Conservation (phyloP, 352 stramenopile genomes). For the Phytophthora niederhauseri region DNA sequence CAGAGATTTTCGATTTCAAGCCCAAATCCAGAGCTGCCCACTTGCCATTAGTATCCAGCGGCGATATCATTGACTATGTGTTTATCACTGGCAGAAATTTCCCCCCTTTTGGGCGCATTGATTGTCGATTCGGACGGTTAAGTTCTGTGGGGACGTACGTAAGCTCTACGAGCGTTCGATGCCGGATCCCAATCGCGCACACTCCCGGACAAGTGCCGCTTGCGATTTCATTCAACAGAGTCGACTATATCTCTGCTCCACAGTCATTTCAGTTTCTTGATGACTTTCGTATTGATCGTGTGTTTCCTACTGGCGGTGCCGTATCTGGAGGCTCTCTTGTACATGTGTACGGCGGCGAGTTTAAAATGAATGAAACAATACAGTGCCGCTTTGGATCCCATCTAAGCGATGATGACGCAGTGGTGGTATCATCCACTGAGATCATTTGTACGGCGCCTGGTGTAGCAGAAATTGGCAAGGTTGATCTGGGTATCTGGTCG, state of each 20-base stretch:
- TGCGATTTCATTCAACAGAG: conserved; percentile 69
- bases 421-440: conserved; percentile 46
- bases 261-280: conserved; percentile 47
- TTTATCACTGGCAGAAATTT: conserved; percentile 56
- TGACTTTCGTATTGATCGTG: conserved; percentile 33
- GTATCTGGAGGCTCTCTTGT: conserved; percentile 67
- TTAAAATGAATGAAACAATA: conserved; percentile 48
- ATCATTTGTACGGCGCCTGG: conserved; percentile 51
- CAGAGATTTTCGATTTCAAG: conserved; percentile 40
- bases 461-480: conserved; percentile 13
- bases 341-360: conserved; percentile 58
- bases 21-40: conserved; percentile 29
- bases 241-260: conserved; percentile 50
- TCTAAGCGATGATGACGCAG: conserved; percentile 24
- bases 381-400: conserved; percentile 52
- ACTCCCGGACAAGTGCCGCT: conserved; percentile 33
- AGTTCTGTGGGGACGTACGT: conserved; percentile 42
- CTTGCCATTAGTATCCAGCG: neutral
- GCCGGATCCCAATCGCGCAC: conserved; percentile 41
- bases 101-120: conserved; percentile 39
- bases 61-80: conserved; percentile 19
- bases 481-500: conserved; percentile 45
- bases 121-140: conserved; percentile 40
- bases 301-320: conserved; percentile 55
- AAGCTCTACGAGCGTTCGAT: conserved; percentile 42